Evolutionary conservation across 306 rosid species (phyloP), one percentile per base, ranked within the genome.

Genomic region (Castanospermum australe): DNA sequence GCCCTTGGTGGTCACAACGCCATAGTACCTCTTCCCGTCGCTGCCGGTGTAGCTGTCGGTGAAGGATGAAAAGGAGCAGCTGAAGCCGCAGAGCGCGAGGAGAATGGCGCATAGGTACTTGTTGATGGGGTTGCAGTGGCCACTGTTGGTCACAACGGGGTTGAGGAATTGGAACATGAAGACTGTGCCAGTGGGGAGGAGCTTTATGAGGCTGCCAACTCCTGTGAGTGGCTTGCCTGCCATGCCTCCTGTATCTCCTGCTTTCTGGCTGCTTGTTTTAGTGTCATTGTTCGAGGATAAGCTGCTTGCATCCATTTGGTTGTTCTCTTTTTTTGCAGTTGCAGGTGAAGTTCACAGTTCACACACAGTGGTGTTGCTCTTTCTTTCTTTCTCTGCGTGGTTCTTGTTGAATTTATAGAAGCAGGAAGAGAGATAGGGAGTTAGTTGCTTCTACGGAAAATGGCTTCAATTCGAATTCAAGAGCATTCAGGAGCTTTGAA

Each of bases 131-230:
- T 50, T 28, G 87, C 97, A 94, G 0, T 79, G 6, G 24, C 98
- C 98, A 41, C 76, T 78, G 85, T 89, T 88, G 75, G 96, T 90
- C 3, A 92, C 8, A n/a, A 89, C 76, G 0, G 97, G 98, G 83
- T 79, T 90, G 12, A 88, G 77, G 65, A 89, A 92, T 5, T 89
- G 96, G 86, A 81, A 94, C 21, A 86, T 24, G 82, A 94, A 94
- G 28, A 94, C 87, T 0, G 98, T 94, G 20, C 97, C 97, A 0
- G 94, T 94, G 0, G 98, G 98, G 21, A 94, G 96, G 76, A 89
- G 89, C 66, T 82, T 87, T 48, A 90, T 81, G 54, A 94, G 87
- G 54, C 79, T 88, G n/a, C 91, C 97, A 4, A 83, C 36, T 3
- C n/a, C n/a, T n/a, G 90, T 54, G 85, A 20, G 0, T 12, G 94